Base-by-base conservation (phyloP, 208 protist species). In the Acanthamoeba sp. region DNA sequence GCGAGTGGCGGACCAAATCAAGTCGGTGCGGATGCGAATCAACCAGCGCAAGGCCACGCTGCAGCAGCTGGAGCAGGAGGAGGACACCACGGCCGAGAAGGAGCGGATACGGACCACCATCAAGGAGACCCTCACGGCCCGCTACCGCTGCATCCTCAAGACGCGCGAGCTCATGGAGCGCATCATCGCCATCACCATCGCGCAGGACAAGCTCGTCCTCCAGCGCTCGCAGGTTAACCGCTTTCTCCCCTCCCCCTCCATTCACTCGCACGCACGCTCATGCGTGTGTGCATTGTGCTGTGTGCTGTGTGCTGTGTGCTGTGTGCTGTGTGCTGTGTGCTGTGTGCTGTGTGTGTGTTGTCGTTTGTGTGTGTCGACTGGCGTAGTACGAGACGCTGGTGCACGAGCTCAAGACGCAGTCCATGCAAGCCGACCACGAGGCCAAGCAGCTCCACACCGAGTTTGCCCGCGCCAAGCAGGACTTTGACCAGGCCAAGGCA, bases 31-130 rank as follows among this genome's bases (percentile, higher is more conserved):
- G 10, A 2, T 50, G 0, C n/a, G 50, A 42, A 94, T 82, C 48
- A 0, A 32, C 34, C 6, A 24, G 5, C 40, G 82, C 12, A 27
- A 94, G 73, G 59, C 27, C 55, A 48, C 93, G 57, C n/a, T 96
- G 18, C 40, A 95, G 6, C 73, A 95, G 2, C 14, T 95, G 1
- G 40, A 59, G 0, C 36, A 29, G 10, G 95, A 96, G 29, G 93
- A 95, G 59, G 57, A 96, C 45, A 71, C 78, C 2, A 55, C 62
- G 27, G 24, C 50, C 0, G 55, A 91, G 16, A 85, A 57, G 40
- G 71, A 91, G 7, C 42, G 55, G 7, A 85, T 96, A 9, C 66
- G 76, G n/a, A 48, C 40, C 24, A 78, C 80, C 38, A 90, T 95
- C 27, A 71, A 93, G 29, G 27, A 87, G 6, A 18, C 57, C 4